Conservation (phyloP, 768 basidiomycete species). For the Collybia sordida region DNA sequence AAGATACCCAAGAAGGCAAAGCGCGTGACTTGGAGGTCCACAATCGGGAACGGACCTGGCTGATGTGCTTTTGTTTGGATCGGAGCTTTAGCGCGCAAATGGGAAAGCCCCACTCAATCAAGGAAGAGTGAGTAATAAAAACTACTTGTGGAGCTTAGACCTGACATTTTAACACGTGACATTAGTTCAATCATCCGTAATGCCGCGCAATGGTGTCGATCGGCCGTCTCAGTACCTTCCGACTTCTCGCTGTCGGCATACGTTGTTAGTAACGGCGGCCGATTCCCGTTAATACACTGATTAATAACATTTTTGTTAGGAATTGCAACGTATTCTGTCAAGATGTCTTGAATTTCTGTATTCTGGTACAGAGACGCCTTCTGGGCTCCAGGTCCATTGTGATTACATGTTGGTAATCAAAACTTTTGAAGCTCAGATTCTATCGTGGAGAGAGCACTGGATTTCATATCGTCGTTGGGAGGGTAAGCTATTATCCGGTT, state of each 20-base stretch:
- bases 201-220: slow-evolving; percentile 70
- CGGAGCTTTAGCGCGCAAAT: slow-evolving; percentile 92
- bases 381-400: slow-evolving; percentile 79
- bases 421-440: slow-evolving; percentile 78
- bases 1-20: slow-evolving; percentile 76
- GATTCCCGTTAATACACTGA: not conserved
- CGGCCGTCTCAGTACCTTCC: slow-evolving; percentile 57
- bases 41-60: slow-evolving; percentile 95
- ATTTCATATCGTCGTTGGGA: slow-evolving; percentile 30
- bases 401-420: slow-evolving; percentile 86
- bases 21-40: slow-evolving; percentile 83
- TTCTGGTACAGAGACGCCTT: slow-evolving; percentile 73
- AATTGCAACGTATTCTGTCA: slow-evolving; percentile 86
- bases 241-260: slow-evolving; percentile 77
- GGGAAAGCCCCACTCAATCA: slow-evolving; percentile 92
- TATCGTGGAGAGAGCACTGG: slow-evolving; percentile 60
- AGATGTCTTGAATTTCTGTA: slow-evolving; percentile 90
- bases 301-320: slow-evolving; percentile 36
- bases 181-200: slow-evolving; percentile 84
- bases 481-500: slow-evolving; percentile 17
- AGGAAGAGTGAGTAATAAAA: slow-evolving; percentile 76
- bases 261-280: slow-evolving; percentile 50
- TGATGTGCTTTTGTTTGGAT: slow-evolving; percentile 84
- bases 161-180: slow-evolving; percentile 6
- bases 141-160: not conserved